These are phyloP conservation scores for Lachnellula willkommii DNA, from an alignment of 2,329 filamentous ascomycete species.

Conservation along the genomic window DNA sequence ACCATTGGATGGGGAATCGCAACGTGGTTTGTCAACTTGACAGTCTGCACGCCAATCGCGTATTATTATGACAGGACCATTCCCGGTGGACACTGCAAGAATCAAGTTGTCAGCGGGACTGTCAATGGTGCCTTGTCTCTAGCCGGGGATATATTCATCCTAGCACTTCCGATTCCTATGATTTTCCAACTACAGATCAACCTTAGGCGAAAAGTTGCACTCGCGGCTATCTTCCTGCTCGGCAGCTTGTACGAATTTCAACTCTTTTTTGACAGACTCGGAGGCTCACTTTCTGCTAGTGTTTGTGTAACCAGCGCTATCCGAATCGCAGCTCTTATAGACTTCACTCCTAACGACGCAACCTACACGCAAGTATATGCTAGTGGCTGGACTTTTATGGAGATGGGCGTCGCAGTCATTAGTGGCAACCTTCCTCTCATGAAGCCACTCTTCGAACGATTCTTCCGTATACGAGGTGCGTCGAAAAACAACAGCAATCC, in stretches of 20 bases:
- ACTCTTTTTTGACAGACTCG: constrained; percentile 2
- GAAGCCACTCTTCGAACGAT: constrained; percentile 28
- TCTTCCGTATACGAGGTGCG: constrained; percentile 2
- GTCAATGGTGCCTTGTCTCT: constrained; percentile 16
- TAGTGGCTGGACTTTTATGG: constrained; percentile 39
- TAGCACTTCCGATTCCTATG: constrained; percentile 13
- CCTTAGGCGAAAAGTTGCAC: constrained; percentile 7
- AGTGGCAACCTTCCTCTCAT: constrained; percentile 31
- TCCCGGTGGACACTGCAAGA: constrained; percentile 10
- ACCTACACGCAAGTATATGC: constrained; percentile 18
- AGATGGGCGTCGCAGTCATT: constrained; percentile 32
- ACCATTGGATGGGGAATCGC: constrained; percentile 18
- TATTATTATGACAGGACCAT: constrained; percentile 21
- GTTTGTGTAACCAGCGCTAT: not conserved
- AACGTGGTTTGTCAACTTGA: constrained; percentile 17
- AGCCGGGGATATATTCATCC: constrained; percentile 12
- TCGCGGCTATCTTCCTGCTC: constrained; percentile 15
- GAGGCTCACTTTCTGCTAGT: not conserved
- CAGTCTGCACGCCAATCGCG: constrained; percentile 15
- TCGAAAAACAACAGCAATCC: not conserved
- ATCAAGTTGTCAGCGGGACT: constrained; percentile 15
- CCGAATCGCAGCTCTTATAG: not conserved
- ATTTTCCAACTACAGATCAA: constrained; percentile 13
- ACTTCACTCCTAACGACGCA: constrained; percentile 7
- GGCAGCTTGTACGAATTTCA: constrained; percentile 13